Evolutionary conservation across 352 stramenopile species (phyloP), one percentile per base, ranked within the genome.

Genomic region (Phytophthora cryptogea): DNA sequence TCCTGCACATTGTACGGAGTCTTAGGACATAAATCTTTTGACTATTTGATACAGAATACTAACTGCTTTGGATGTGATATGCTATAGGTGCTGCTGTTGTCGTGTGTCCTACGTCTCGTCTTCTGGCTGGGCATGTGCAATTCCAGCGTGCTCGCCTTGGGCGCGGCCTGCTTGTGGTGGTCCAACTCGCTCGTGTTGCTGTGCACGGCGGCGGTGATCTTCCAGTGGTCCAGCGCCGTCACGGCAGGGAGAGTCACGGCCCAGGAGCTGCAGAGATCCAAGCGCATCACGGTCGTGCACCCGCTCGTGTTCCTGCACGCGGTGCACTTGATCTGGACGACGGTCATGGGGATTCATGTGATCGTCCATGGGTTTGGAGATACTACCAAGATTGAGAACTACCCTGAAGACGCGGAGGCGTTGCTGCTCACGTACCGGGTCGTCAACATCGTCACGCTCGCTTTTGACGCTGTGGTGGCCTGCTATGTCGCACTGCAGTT

Each of bases 141-240:
- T 13, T 26, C 61, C 8, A 7, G 20, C 8, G 50, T 89, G 7
- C 54, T 83, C 17, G 53, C 64, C 1, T 14, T 60, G 0, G 76
- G 74, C 1, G 30, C 79, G 11, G 76, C 81, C 26, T 63, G 78
- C 42, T 55, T 89, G 13, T 77, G 68, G 70, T 85, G 68, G 72
- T 71, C 70, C 56, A 88, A 90, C 58, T 85, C 81, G 48, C 60
- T 90, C 32, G 59, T 90, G 9, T 37, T 90, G 59, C 66, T 90
- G 32, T 89, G 81, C 50, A 88, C 73, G 28, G 81, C 76, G 7
- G 72, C 74, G 1, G 78, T 90, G 49, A 86, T 90, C 35, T 76
- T 89, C 51, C 78, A 88, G 53, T 89, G 78, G 78, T 83, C 78
- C 16, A 79, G 66, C 45, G 78, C 81, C 17, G 74, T 85, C 10